Percentiles rank a stretch among this genome's conserved stretches.
phyloP scores from a whole-genome alignment of 257 asterid species.

The Solanum stenotomum region DNA sequence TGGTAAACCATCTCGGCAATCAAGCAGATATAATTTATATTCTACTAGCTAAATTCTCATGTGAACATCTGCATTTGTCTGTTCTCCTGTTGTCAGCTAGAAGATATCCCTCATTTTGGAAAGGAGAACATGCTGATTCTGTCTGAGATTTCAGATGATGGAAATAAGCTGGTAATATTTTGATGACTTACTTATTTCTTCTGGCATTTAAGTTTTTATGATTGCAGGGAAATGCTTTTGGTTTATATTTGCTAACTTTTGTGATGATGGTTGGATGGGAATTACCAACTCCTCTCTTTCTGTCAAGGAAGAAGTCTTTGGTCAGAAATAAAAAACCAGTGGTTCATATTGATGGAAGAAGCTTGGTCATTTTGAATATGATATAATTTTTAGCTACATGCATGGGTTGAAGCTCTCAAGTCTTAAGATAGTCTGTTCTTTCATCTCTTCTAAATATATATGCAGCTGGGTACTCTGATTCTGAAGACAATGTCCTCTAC shows the following conservation, averaged over 20 bases:
- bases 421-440: not conserved
- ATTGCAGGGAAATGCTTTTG: not conserved
- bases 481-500: not conserved
- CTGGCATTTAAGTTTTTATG: not conserved
- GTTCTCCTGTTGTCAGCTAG: slow-evolving; percentile 26
- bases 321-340: not conserved
- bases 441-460: not conserved
- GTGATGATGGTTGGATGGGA: not conserved
- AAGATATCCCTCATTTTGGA: slow-evolving; percentile 24
- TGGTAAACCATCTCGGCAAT: slow-evolving; percentile 24
- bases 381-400: not conserved
- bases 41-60: not conserved
- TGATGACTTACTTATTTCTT: not conserved
- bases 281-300: not conserved
- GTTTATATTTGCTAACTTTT: not conserved
- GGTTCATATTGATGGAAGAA: not conserved
- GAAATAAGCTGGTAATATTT: slow-evolving; percentile 31
- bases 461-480: not conserved
- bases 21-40: not conserved
- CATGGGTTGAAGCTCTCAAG: not conserved
- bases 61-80: not conserved
- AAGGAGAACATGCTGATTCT: slow-evolving; percentile 25
- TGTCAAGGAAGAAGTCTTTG: not conserved
- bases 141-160: slow-evolving; percentile 36
- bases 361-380: not conserved